Conservation (phyloP, 176 grass and related monocot species). For the Aegilops sharonensis region DNA sequence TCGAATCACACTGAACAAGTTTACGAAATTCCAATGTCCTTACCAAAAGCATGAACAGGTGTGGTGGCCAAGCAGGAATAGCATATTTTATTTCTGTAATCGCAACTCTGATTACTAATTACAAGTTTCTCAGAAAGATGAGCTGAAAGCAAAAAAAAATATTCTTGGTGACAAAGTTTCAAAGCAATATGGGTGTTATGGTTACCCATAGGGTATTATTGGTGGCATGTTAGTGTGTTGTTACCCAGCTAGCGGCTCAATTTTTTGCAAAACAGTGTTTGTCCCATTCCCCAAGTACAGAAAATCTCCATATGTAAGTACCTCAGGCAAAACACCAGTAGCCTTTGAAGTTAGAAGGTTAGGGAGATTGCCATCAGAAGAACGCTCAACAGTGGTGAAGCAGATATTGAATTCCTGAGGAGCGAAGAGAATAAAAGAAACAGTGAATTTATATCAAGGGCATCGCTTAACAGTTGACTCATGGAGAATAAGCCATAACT, state of each 20-base stretch:
- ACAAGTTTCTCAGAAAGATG: neutral
- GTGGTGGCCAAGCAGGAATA: neutral
- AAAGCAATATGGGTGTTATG: neutral
- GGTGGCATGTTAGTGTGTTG: neutral
- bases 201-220: too few relatives aligned
- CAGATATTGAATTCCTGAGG: constrained; percentile 96
- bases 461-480: neutral
- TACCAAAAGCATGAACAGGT: neutral
- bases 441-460: constrained; percentile 18
- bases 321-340: constrained; percentile 96
- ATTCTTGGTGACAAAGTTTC: neutral
- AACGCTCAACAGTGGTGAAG: constrained; percentile 93
- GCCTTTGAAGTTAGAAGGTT: constrained; percentile 83
- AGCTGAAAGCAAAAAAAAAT: neutral
- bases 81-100: neutral
- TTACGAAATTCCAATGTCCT: neutral
- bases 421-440: constrained; percentile 29
- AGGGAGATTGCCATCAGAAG: constrained; percentile 59
- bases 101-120: neutral
- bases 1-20: neutral
- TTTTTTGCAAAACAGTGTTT: constrained; percentile 1
- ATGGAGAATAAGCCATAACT: neutral
- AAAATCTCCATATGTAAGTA: constrained; percentile 32
- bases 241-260: neutral
- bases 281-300: neutral